phyloP scores from a whole-genome alignment of 495 filamentous ascomycete genomes.

The Aspergillus biplanus region DNA sequence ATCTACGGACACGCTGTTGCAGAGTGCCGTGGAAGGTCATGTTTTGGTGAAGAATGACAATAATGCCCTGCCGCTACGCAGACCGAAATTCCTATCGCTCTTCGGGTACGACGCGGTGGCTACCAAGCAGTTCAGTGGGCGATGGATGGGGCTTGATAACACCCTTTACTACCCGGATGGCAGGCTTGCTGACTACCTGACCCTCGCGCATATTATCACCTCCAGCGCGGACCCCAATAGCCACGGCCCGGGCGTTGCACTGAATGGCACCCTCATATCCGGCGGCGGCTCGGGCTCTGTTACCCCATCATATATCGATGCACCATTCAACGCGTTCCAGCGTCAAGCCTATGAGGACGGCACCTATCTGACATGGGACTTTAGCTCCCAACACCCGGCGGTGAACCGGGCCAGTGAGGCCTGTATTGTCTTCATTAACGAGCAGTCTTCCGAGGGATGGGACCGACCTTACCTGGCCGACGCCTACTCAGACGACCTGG shows the following conservation, averaged over 20 bases:
- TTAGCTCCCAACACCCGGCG: constrained; percentile 52
- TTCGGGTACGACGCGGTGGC: constrained; percentile 62
- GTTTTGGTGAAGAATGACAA: constrained; percentile 67
- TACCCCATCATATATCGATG: constrained; percentile 59
- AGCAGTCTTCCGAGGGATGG: constrained; percentile 68
- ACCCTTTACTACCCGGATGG: no score
- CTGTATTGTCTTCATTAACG: constrained; percentile 68
- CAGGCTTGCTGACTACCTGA: no score
- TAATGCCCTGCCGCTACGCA: constrained; percentile 55
- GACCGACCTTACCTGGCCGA: constrained; percentile 5
- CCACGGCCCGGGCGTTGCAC: constrained; percentile 66
- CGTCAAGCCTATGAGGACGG: constrained; percentile 48
- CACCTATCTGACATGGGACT: no score
- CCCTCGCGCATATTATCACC: no score
- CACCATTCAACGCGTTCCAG: constrained; percentile 59
- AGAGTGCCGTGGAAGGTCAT: no score
- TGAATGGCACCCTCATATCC: constrained; percentile 50
- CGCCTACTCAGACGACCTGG: constrained; percentile 48
- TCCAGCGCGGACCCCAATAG: no score
- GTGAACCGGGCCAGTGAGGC: constrained; percentile 53
- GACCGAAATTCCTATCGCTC: constrained; percentile 54
- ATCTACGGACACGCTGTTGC: no score
- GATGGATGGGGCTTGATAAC: no score
- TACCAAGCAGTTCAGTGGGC: constrained; percentile 68
- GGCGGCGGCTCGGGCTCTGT: no score